A percentile compares a stretch with the other conserved stretches of the same genome.
These are phyloP conservation scores for Backusella sp. DNA, from an alignment of 192 early-diverging fungal genomes.

Conservation along the genomic window DNA sequence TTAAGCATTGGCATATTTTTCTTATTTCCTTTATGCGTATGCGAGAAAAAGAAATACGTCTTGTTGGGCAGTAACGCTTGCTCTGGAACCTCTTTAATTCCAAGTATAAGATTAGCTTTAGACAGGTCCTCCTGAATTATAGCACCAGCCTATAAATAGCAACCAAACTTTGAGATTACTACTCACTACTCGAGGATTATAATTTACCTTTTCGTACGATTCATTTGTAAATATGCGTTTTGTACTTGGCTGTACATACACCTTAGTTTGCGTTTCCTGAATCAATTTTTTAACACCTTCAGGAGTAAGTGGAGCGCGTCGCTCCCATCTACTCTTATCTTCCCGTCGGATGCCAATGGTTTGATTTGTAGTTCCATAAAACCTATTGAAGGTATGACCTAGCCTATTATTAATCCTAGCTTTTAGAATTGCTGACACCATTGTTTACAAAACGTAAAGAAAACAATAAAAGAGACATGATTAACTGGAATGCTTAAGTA, in stretches of 20 bases:
- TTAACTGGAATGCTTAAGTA: background rate
- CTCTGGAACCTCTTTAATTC: constrained; percentile 95
- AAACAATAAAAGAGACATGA: background rate
- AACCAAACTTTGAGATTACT: background rate
- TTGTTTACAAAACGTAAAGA: background rate
- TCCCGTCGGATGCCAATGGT: constrained; percentile 85
- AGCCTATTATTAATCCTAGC: background rate
- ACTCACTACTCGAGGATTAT: no score
- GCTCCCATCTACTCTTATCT: constrained; percentile 97
- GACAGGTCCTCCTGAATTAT: constrained; percentile 84
- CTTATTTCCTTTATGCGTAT: constrained; percentile 95
- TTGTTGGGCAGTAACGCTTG: constrained; percentile 80
- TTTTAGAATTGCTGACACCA: constrained; percentile 1
- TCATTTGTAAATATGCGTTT: constrained; percentile 90
- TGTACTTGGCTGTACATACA: constrained; percentile 90
- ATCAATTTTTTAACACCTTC: constrained; percentile 82
- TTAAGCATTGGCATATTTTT: constrained; percentile 94
- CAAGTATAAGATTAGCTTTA: constrained; percentile 86
- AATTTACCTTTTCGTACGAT: constrained; percentile 67
- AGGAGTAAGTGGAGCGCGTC: constrained; percentile 88
- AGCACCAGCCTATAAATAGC: constrained; percentile 69
- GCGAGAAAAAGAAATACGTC: constrained; percentile 94
- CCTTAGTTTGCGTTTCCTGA: constrained; percentile 76
- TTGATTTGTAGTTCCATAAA: background rate
- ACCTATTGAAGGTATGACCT: background rate